Base-by-base conservation (phyloP, 352 stramenopile species). In the Phytophthora pistaciae region DNA sequence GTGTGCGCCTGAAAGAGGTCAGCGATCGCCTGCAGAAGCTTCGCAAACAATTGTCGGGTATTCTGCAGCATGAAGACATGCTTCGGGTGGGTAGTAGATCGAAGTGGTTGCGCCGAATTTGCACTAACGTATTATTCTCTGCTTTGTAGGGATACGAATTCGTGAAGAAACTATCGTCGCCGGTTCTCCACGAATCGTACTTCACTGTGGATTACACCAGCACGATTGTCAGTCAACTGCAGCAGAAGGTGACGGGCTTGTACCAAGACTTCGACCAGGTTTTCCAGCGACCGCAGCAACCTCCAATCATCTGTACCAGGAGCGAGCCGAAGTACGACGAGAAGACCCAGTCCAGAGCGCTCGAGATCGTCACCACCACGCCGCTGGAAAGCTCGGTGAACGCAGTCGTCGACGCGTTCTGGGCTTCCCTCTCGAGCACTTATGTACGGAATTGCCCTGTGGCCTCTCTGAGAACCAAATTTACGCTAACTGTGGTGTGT, bases 1-100 rank as follows among this genome's bases (percentile, higher is more conserved):
- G 75, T 53, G 33, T 29, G 11, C 59, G 59, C 27, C 31, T 78
- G 3, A 72, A 72, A 18, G 52, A 58, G 10, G 53, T 72, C n/a
- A n/a, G 64, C 29, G 9, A 40, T 6, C 55, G 66, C 18, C 66
- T 75, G 29, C 13, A 25, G 9, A 72, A 70, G 33, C 20, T 64
- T 18, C 44, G n/a, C 38, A 53, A 66, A 0, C 6, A 27, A 3
- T 20, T 74, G 1, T 18, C 49, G 13, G 27, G 33, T 2, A 59
- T 74, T 20, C 46, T 75, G 3, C 21, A 56, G 23, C 42, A 56
- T 11, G 29, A 52, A 49, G 60, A 62, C 3, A 5, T 48, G 18
- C 31, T 44, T 44, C 16, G 44, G 33, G 54, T 69, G 44, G 42
- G 63, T 59, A 27, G 23, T 14, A 18, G 40, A 48, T 48, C 40